Evolutionary conservation across 1,284 basidiomycete genomes (phyloP), one percentile per base, ranked within the genome.

Genomic region (Gymnopus androsaceus): DNA sequence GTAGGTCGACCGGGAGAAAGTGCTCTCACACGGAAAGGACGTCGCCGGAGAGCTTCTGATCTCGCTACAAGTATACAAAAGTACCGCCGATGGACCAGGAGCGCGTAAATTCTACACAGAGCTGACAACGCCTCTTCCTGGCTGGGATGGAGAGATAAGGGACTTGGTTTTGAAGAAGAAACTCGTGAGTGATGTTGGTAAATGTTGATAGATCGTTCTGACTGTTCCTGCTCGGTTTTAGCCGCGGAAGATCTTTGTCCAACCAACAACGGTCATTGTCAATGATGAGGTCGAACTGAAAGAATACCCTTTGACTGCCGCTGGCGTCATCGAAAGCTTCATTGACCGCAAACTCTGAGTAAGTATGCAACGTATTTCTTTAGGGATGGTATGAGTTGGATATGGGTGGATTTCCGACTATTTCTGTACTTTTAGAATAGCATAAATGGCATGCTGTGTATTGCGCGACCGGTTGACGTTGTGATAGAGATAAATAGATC

Each of bases 191-290:
- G 15, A 17, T 21, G 42, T 27, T 23, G 3, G 25, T 23, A 15
- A 27, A 4, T 45, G 14, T 15, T 5, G 21, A 8, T 12, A 31
- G 31, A 17, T 41, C 36, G 31, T 51, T 51, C 34, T 59, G 30
- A 54, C 3, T 23, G 37, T 37, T 45, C 41, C n/a, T n/a, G n/a
- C 51, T n/a, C 37, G 12, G 58, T 37, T 58, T 55, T 59, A 90
- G 83, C 87, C 91, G 14, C 81, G 91, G 51, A 94, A 92, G 69
- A 80, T 92, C 31, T 89, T 93, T 69, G 85, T 90, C 23, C 86
- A 94, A 68, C 88, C 90, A 6, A 92, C 88, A 65, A 91, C 90
- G 8, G 75, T 86, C 62, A 62, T 92, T 45, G 77, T 79, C 48
- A 71, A 83, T 57, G 85, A 74, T 30, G 81, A 88, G 62, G 87